Evolutionary conservation across 192 early-diverging fungal species (phyloP).

Genomic region (Coemansia furcata): DNA sequence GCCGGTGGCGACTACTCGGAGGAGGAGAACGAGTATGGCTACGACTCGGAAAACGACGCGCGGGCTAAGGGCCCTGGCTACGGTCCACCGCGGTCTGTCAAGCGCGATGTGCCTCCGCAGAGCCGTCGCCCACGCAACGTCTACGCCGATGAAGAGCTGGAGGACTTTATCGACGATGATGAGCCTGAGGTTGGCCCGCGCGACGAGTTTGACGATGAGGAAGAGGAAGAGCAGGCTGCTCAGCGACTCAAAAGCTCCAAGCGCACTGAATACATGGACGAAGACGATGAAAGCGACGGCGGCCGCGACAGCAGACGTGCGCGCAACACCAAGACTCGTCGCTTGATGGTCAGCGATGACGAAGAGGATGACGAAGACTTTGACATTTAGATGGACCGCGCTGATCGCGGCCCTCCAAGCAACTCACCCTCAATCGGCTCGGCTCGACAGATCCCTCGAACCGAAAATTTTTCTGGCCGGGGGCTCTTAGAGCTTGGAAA

Average conservation of each 20-base stretch:
- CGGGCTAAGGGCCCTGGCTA: neutral
- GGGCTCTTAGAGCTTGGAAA: neutral
- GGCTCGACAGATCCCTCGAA: constrained; percentile 17
- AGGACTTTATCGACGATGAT: constrained; percentile 49
- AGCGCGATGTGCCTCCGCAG: constrained; percentile 2
- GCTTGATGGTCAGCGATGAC: constrained; percentile 34
- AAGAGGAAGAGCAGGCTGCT: constrained; percentile 37
- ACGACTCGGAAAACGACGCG: constrained; percentile 7
- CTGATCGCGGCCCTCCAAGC: neutral
- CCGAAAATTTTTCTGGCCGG: constrained; percentile 42
- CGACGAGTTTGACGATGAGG: constrained; percentile 50
- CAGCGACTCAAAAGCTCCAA: constrained; percentile 37
- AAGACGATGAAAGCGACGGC: constrained; percentile 12
- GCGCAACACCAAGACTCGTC: constrained; percentile 32
- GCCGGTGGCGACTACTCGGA: constrained; percentile 32
- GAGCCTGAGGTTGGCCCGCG: constrained; percentile 48
- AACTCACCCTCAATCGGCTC: neutral
- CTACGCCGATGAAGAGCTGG: constrained; percentile 44
- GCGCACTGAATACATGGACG: constrained; percentile 15
- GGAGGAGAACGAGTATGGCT: constrained; percentile 17
- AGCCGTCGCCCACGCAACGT: constrained; percentile 10
- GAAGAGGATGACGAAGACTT: constrained; percentile 21
- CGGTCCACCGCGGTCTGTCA: constrained; percentile 6
- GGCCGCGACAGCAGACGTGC: constrained; percentile 5
- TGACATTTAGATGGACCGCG: constrained; percentile 7